These are phyloP conservation scores for Geotrichum bryndzae DNA, from an alignment of 1,139 yeast species.

Conservation along the genomic window DNA sequence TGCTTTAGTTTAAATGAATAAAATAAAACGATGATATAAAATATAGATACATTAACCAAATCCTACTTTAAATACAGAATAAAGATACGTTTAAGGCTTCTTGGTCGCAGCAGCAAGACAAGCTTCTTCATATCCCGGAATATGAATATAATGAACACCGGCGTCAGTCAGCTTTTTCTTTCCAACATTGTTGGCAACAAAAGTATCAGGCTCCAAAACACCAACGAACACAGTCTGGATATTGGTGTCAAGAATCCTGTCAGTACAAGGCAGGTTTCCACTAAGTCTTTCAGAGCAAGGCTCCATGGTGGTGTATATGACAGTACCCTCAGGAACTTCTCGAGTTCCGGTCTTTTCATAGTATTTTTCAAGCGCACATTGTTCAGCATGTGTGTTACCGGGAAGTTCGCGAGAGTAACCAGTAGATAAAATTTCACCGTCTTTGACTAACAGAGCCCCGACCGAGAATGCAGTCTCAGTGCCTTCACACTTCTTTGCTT, in stretches of 20 bases:
- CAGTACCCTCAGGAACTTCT: conserved; percentile 68
- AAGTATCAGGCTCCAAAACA: conserved; percentile 82
- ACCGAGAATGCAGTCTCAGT: conserved; percentile 88
- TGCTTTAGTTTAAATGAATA: too few species aligned
- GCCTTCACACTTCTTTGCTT: conserved; percentile 77
- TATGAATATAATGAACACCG: conserved; percentile 67
- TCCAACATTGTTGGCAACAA: conserved; percentile 74
- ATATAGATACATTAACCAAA: too few species aligned
- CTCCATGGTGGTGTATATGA: conserved; percentile 93
- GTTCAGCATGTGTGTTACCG: conserved; percentile 98
- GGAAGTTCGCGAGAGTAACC: conserved; percentile 89
- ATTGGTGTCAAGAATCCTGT: conserved; percentile 56
- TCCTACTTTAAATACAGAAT: neutral
- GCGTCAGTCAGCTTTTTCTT: conserved; percentile 45
- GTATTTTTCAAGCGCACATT: conserved; percentile 82
- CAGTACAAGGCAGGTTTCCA: conserved; percentile 85
- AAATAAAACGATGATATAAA: too few species aligned
- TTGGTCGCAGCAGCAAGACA: conserved; percentile 62
- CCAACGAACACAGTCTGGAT: conserved; percentile 85
- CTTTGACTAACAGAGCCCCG: conserved; percentile 77
- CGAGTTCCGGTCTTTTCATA: conserved; percentile 38
- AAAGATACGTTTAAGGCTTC: conserved; percentile 51
- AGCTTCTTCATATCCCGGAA: conserved; percentile 78
- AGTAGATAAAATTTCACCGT: conserved; percentile 59
- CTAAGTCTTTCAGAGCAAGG: conserved; percentile 89